phyloP scores from a whole-genome alignment of 345 rosid genomes.

The Eucalyptus curtisii region DNA sequence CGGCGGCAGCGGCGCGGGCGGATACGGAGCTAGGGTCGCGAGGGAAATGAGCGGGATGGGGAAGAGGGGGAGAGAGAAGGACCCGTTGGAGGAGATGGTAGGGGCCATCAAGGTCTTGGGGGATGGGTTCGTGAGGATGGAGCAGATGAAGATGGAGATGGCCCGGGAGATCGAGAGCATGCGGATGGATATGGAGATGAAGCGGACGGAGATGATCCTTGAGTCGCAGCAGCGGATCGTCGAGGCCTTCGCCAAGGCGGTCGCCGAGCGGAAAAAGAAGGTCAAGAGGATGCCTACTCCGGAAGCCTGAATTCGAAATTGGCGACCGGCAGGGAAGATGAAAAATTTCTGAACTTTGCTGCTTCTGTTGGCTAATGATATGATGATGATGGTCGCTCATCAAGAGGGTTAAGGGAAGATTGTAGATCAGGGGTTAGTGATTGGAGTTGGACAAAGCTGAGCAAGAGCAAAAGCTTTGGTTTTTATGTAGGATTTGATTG shows the following conservation, averaged over 20 bases:
- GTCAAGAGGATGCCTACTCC: slow-evolving; percentile 19
- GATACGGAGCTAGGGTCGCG: slow-evolving; percentile 11
- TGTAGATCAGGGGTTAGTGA: neutral
- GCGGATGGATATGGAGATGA: slow-evolving; percentile 95
- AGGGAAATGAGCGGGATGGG: slow-evolving; percentile 15
- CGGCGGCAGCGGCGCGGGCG: neutral
- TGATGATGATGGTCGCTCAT: neutral
- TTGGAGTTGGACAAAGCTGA: neutral
- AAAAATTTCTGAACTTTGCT: neutral
- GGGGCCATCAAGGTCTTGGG: slow-evolving; percentile 75
- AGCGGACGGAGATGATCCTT: slow-evolving; percentile 75
- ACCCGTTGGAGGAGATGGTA: slow-evolving; percentile 65
- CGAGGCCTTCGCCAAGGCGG: slow-evolving; percentile 58
- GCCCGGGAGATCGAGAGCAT: slow-evolving; percentile 67
- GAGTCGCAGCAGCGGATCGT: slow-evolving; percentile 78
- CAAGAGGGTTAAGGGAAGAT: neutral
- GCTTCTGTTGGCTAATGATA: neutral
- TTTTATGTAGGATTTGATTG: neutral
- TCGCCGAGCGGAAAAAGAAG: slow-evolving; percentile 41
- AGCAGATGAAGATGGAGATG: slow-evolving; percentile 92
- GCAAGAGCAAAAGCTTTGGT: neutral
- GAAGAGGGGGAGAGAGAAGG: slow-evolving; percentile 23
- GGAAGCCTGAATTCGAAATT: neutral
- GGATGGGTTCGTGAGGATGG: slow-evolving; percentile 72
- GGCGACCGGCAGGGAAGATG: neutral